Evolutionary conservation across 208 protist genomes (phyloP).

Genomic region (Crithidia brevicula): DNA sequence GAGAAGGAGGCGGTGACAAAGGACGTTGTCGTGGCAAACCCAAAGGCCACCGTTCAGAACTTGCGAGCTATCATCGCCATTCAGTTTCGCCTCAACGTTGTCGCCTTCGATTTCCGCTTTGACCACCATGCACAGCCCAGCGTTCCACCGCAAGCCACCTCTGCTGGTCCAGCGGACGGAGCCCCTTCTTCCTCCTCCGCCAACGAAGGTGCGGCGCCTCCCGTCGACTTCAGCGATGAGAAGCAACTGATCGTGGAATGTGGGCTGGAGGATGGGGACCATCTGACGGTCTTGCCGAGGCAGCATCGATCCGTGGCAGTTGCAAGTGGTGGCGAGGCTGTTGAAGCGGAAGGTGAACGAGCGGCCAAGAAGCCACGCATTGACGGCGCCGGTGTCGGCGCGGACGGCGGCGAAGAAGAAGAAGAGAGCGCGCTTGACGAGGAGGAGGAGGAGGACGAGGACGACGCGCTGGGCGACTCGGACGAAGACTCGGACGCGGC

Average conservation of each 20-base stretch:
- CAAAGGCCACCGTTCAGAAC: constrained; percentile 71
- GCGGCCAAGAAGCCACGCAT: constrained; percentile 6
- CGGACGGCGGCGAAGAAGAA: constrained; percentile 9
- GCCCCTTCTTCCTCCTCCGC: neutral
- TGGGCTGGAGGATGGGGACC: constrained; percentile 73
- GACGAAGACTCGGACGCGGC: constrained; percentile 11
- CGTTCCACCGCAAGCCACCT: too few species aligned
- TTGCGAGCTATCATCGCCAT: constrained; percentile 77
- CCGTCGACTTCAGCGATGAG: constrained; percentile 69
- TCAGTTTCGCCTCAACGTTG: constrained; percentile 65
- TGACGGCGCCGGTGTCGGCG: constrained; percentile 7
- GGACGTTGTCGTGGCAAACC: constrained; percentile 78
- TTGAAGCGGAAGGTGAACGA: neutral
- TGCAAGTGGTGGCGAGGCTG: neutral
- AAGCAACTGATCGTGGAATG: constrained; percentile 59
- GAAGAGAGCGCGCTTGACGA: constrained; percentile 20
- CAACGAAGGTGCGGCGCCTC: neutral
- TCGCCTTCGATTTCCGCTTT: constrained; percentile 61
- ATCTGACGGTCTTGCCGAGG: constrained; percentile 57
- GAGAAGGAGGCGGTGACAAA: constrained; percentile 50
- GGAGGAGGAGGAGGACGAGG: constrained; percentile 29
- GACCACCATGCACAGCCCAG: too few species aligned
- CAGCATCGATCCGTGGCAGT: constrained; percentile 1
- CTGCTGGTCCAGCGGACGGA: neutral
- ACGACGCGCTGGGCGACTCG: too few species aligned